These are phyloP conservation scores for Quercus phellos DNA, from an alignment of 331 rosid species.

Conservation along the genomic window DNA sequence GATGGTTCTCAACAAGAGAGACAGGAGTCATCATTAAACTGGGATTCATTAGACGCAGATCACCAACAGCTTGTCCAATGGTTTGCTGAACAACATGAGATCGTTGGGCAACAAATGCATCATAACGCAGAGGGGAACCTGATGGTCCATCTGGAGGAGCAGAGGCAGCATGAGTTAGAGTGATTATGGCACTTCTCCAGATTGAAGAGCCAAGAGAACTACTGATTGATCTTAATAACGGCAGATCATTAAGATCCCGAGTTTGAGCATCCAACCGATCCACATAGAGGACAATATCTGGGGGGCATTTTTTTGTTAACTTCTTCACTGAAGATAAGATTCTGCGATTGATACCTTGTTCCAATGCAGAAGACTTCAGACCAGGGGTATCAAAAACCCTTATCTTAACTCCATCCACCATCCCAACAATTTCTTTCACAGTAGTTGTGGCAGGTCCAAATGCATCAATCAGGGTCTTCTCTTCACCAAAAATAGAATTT, in stretches of 20 bases:
- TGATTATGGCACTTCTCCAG: conserved; percentile 74
- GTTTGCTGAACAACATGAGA: conserved; percentile 81
- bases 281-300: conserved; percentile 79
- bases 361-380: conserved; percentile 68
- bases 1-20: conserved; percentile 86
- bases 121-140: conserved; percentile 78
- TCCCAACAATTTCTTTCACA: conserved; percentile 67
- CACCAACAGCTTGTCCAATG: conserved; percentile 94
- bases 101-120: conserved; percentile 85
- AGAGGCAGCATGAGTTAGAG: conserved; percentile 80
- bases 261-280: conserved; percentile 83
- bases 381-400: conserved; percentile 87
- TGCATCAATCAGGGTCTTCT: conserved; percentile 56
- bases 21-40: conserved; percentile 75
- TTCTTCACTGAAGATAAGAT: conserved; percentile 62
- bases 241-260: conserved; percentile 82
- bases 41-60: conserved; percentile 73
- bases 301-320: conserved; percentile 67
- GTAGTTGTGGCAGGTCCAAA: conserved; percentile 72
- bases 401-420: conserved; percentile 69
- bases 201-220: conserved; percentile 63
- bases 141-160: conserved; percentile 97
- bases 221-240: conserved; percentile 58
- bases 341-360: conserved; percentile 54
- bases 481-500: conserved; percentile 82